Conservation (phyloP, 805 yeast species). For the Ogataea glucozyma region DNA sequence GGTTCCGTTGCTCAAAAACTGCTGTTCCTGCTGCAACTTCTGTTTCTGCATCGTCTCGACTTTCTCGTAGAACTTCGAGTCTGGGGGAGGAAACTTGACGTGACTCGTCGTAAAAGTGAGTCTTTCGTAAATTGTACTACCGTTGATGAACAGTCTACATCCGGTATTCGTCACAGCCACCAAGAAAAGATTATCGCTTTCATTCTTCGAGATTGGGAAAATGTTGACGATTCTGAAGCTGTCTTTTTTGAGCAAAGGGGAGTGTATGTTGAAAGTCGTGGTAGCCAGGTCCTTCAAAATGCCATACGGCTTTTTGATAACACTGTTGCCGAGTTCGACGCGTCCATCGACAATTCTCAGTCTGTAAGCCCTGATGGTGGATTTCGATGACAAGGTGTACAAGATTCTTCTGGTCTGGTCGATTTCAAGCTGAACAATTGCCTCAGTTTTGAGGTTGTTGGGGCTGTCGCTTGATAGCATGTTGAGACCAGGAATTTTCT, state of each 20-base stretch:
- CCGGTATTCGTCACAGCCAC: slow-evolving; percentile 83
- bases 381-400: slow-evolving; percentile 79
- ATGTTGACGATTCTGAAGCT: slow-evolving; percentile 62
- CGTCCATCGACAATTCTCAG: slow-evolving; percentile 45
- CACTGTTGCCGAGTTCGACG: slow-evolving; percentile 31
- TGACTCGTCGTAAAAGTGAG: slow-evolving; percentile 37
- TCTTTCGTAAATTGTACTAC: slow-evolving; percentile 41
- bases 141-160: slow-evolving; percentile 69
- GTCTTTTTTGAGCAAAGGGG: slow-evolving; percentile 54
- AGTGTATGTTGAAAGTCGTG: slow-evolving; percentile 33
- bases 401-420: slow-evolving; percentile 78
- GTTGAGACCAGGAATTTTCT: slow-evolving; percentile 33
- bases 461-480: slow-evolving; percentile 26
- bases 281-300: slow-evolving; percentile 50
- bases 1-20: slow-evolving; percentile 19
- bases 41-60: slow-evolving; percentile 39
- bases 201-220: slow-evolving; percentile 58
- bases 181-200: slow-evolving; percentile 67
- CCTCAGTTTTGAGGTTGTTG: slow-evolving; percentile 46
- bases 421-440: slow-evolving; percentile 60
- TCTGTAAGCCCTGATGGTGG: slow-evolving; percentile 78
- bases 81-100: slow-evolving; percentile 49
- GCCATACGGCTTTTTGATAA: slow-evolving; percentile 45
- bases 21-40: slow-evolving; percentile 38
- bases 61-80: slow-evolving; percentile 31